Evolutionary conservation across 306 rosid genomes (phyloP).

Genomic region (Leucaena leucocephala): DNA sequence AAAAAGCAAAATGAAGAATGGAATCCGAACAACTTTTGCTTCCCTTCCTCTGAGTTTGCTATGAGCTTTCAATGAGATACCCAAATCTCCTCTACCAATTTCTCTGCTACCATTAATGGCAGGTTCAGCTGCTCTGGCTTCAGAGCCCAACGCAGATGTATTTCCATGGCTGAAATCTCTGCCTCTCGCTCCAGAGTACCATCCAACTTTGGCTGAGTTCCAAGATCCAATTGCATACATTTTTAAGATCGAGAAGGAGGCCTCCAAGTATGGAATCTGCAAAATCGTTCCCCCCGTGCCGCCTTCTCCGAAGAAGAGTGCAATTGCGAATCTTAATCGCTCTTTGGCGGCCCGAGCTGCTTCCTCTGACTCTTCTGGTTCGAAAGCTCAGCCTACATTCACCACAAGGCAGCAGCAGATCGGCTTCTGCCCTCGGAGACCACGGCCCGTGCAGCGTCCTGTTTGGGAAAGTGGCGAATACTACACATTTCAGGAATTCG

Average conservation of each 20-base stretch:
- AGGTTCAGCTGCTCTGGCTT: slow-evolving; percentile 39
- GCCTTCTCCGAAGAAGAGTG: slow-evolving; percentile 69
- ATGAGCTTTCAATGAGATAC: slow-evolving; percentile 53
- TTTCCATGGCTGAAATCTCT: slow-evolving; percentile 69
- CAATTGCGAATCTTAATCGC: slow-evolving; percentile 60
- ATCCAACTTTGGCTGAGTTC: slow-evolving; percentile 68
- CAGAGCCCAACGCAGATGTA: slow-evolving; percentile 64
- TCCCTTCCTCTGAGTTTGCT: slow-evolving; percentile 1
- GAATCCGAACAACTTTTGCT: slow-evolving; percentile 44
- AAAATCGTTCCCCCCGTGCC: slow-evolving; percentile 77
- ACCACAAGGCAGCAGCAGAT: too few species aligned
- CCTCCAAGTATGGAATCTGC: slow-evolving; percentile 78
- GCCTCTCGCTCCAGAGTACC: slow-evolving; percentile 75
- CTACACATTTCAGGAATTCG: slow-evolving; percentile 40
- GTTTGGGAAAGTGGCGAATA: slow-evolving; percentile 72
- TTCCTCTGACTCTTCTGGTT: slow-evolving; percentile 21
- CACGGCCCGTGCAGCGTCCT: slow-evolving; percentile 65
- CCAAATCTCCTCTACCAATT: slow-evolving; percentile 25
- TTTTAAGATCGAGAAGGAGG: slow-evolving; percentile 85
- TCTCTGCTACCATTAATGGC: slow-evolving; percentile 42
- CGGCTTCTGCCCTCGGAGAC: slow-evolving; percentile 54
- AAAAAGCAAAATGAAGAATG: slow-evolving; percentile 31
- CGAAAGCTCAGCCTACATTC: slow-evolving; percentile 16
- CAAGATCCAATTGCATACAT: slow-evolving; percentile 91
- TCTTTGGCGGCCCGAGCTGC: slow-evolving; percentile 53